These are phyloP conservation scores for Platismatia glauca DNA, from an alignment of 495 filamentous ascomycete genomes.

Conservation along the genomic window DNA sequence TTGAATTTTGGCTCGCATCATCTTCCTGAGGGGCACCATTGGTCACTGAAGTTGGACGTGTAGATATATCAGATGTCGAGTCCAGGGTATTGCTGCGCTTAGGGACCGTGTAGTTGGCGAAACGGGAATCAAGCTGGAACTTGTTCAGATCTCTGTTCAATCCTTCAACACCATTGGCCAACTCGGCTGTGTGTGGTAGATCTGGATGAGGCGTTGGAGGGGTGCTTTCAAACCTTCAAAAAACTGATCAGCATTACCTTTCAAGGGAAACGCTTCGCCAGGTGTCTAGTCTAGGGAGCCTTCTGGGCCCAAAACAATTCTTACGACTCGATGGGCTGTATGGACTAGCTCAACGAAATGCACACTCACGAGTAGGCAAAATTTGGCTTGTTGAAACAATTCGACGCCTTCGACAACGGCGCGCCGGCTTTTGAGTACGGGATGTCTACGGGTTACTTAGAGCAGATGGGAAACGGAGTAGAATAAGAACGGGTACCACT, in stretches of 20 bases:
- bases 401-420: conserved; percentile 63
- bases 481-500: conserved; percentile 37
- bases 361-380: conserved; percentile 48
- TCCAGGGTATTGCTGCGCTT: conserved; percentile 55
- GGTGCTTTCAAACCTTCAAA: conserved; percentile 64
- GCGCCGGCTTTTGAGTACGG: conserved; percentile 93
- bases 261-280: background rate
- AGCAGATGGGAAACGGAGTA: background rate
- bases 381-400: conserved; percentile 26
- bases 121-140: conserved; percentile 44
- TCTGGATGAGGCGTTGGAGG: conserved; percentile 69
- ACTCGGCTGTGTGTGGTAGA: conserved; percentile 42
- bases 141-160: conserved; percentile 58
- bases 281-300: background rate
- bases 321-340: background rate
- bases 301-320: background rate
- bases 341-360: background rate
- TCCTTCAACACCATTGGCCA: conserved; percentile 54
- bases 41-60: conserved; percentile 4
- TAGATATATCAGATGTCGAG: conserved; percentile 38
- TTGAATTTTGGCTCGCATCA: conserved; percentile 42
- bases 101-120: conserved; percentile 31
- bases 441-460: conserved; percentile 39
- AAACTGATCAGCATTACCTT: background rate
- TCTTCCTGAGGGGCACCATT: conserved; percentile 21